These are phyloP conservation scores for Dryadomyces quercivorus DNA, from an alignment of 2,329 filamentous ascomycete species.

Conservation along the genomic window DNA sequence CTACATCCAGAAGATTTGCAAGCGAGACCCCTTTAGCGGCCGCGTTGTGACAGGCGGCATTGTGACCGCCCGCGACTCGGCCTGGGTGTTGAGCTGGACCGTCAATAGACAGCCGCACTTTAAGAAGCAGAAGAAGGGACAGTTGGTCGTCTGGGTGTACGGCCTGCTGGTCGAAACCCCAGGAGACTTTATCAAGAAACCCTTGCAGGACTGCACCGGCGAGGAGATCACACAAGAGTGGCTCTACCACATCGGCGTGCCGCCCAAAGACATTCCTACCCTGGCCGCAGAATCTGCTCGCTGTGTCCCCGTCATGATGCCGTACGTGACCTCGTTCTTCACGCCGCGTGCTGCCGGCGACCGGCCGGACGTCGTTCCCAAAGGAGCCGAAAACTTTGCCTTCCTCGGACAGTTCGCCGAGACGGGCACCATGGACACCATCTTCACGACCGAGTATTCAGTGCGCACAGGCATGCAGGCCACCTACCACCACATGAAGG, in stretches of 20 bases:
- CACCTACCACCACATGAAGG: constrained; percentile 17
- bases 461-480: constrained; percentile 23
- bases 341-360: constrained; percentile 22
- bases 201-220: constrained; percentile 27
- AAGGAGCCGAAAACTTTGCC: constrained; percentile 23
- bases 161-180: constrained; percentile 22
- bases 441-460: constrained; percentile 26
- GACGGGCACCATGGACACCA: constrained; percentile 22
- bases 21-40: constrained; percentile 19
- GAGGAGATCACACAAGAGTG: constrained; percentile 26
- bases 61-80: constrained; percentile 24
- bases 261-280: constrained; percentile 14
- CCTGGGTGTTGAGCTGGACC: constrained; percentile 27
- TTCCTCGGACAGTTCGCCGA: constrained; percentile 30
- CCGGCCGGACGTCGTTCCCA: constrained; percentile 25
- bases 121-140: constrained; percentile 20
- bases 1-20: constrained; percentile 20
- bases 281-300: constrained; percentile 15
- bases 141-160: constrained; percentile 27
- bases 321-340: constrained; percentile 25
- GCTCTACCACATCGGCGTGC: constrained; percentile 24
- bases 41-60: constrained; percentile 21
- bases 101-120: constrained; percentile 30
- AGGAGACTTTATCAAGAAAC: constrained; percentile 25
- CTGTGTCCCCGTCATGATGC: constrained; percentile 26